phyloP scores from a whole-genome alignment of 2,329 filamentous ascomycete species.

The Xylariaceae sp. region DNA sequence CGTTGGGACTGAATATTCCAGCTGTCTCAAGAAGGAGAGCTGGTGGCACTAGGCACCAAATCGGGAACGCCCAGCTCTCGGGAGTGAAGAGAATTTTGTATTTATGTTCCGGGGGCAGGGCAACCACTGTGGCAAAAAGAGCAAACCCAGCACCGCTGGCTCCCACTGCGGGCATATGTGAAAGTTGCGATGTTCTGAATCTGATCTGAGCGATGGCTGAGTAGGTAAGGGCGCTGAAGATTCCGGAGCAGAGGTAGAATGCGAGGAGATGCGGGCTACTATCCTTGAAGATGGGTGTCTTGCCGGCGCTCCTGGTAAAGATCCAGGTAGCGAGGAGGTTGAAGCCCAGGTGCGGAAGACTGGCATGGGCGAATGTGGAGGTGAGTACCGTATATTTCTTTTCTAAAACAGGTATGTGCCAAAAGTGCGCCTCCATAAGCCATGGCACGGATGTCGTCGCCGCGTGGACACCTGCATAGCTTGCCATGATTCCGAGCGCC shows the following conservation, averaged over 20 bases:
- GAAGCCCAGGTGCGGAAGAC: conserved; percentile 17
- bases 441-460: conserved; percentile 4
- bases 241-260: conserved; percentile 27
- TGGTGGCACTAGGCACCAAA: conserved; percentile 9
- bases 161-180: conserved; percentile 11
- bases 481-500: too few relatives aligned
- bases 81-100: conserved; percentile 23
- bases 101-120: conserved; percentile 14
- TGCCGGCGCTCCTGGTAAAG: conserved; percentile 13
- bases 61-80: conserved; percentile 11
- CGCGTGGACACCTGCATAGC: conserved; percentile 13
- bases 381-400: conserved; percentile 27
- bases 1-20: conserved; percentile 23
- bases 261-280: conserved; percentile 24
- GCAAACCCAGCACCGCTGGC: conserved; percentile 27
- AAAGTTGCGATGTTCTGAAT: too few relatives aligned
- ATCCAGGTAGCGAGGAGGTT: conserved; percentile 22
- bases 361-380: conserved; percentile 23
- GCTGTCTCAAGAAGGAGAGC: conserved; percentile 20
- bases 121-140: conserved; percentile 20
- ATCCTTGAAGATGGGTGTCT: conserved; percentile 14
- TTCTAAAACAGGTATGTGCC: conserved; percentile 14
- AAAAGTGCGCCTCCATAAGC: conserved; percentile 9
- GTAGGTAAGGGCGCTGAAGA: conserved; percentile 22
- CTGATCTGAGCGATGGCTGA: not conserved